Base-by-base conservation (phyloP, 179 eudicot species). In the Vitellaria paradoxa region DNA sequence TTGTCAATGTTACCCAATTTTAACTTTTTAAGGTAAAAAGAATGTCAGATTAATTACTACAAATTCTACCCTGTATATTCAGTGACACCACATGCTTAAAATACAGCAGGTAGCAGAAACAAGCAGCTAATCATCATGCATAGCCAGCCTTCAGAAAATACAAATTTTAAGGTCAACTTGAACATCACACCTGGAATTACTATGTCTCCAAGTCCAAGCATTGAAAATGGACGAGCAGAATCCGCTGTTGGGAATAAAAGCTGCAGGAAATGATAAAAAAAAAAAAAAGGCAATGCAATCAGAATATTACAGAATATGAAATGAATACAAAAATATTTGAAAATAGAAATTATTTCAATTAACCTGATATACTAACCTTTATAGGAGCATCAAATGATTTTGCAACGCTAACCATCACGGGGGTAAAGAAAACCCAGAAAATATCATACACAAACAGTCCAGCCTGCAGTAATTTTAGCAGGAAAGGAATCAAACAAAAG, bases 371-470 rank as follows among this genome's bases (percentile, higher is more conserved):
- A 72, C 85, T 82, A 18, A 92, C 99, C 98, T 96, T 94, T 73
- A 96, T 96, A 69, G 99, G 99, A 70, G 99, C 99, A 81, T 96
- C 97, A 74, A 96, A 96, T 70, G 99, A 96, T 85, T 94, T 96
- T 49, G 99, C 97, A 80, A 96, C 99, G 73, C 98, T 93, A 78
- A 96, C 99, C 99, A 96, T 94, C 72, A 96, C 99, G 20, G 99
- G 99, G 18, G 98, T 93, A 77, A 93, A 96, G 84, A 96, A 96
- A 24, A 96, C 99, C 99, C 99, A 96, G 85, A 96, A 93, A 79
- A 96, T 96, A 81, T 96, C 99, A 86, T 96, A 96, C 2, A 96
- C 62, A 82, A 96, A 96, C 65, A 96, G 93, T 72, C 99, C 99
- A 82, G 91, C 88, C 98, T 96, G 92, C 81, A 84, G 68, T 66